Evolutionary conservation across 2,329 filamentous ascomycete species (phyloP), one percentile per base, ranked within the genome.

Genomic region (Neonectria sp.): DNA sequence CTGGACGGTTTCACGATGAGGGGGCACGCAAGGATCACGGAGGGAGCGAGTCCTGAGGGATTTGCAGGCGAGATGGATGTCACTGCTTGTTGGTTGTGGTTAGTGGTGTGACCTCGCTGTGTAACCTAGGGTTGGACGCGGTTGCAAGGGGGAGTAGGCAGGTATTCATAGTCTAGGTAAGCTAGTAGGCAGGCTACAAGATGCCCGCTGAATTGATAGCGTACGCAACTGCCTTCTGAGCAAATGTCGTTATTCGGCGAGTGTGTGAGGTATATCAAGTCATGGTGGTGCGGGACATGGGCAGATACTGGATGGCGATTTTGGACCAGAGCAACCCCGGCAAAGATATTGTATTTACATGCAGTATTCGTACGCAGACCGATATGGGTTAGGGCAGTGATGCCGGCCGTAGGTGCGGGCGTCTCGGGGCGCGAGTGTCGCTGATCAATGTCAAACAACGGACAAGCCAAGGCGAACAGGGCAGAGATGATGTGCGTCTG

Each of bases 1-100:
- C 49, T 67, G 62, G 51, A 61, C 52, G 43, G 69, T 72, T 75
- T 73, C 73, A 73, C 52, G 67, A 61, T 55, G 29, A 59, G 55
- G 58, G 46, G 46, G 25, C n/a, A 46, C 61, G 53, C 68, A 71
- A 65, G 65, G 67, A 62, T 68, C 37, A 37, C 48, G 52, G 48
- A 46, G 45, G 31, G 21, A 24, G 56, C 65, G 52, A 62, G 53
- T 58, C 53, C 57, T 70, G 71, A 72, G 65, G 71, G 40, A 71
- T 75, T 67, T 68, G 68, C 46, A 64, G 61, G 58, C 58, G 55
- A 60, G 29, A 35, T 55, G 27, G 29, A 53, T 55, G 27, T 46
- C 29, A 48, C 59, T 55, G 55, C 40, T 55, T 62, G 58, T 66
- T 69, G 58, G 55, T 67, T 46, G 11, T 70, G 58, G 62, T 68